These are phyloP conservation scores for Nakazawaea siamensis DNA, from an alignment of 805 yeast genomes.

Conservation along the genomic window DNA sequence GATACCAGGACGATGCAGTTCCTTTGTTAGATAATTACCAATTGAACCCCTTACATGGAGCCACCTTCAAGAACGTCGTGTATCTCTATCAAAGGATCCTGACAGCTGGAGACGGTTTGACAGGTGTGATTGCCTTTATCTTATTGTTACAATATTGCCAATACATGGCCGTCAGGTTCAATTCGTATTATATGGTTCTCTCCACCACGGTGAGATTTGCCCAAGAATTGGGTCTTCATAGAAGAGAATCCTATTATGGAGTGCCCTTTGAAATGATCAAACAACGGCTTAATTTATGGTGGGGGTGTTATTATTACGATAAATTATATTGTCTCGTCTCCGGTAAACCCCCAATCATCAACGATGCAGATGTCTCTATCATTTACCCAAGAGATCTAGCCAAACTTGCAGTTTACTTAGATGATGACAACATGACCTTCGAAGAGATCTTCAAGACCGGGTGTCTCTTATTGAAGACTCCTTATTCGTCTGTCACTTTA, in stretches of 20 bases:
- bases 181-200: slow-evolving; percentile 32
- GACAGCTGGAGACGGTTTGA: slow-evolving; percentile 41
- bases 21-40: too few relatives aligned
- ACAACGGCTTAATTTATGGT: slow-evolving; percentile 37
- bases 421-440: neutral
- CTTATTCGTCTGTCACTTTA: neutral
- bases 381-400: neutral
- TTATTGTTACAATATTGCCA: slow-evolving; percentile 34
- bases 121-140: slow-evolving; percentile 43
- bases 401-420: slow-evolving; percentile 11
- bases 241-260: slow-evolving; percentile 33
- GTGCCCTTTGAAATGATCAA: slow-evolving; percentile 27
- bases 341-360: slow-evolving; percentile 42
- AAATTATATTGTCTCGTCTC: slow-evolving; percentile 33
- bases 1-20: too few relatives aligned
- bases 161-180: slow-evolving; percentile 25
- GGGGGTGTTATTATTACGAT: slow-evolving; percentile 40
- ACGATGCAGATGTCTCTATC: slow-evolving; percentile 28
- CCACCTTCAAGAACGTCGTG: slow-evolving; percentile 32
- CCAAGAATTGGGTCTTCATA: slow-evolving; percentile 49
- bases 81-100: slow-evolving; percentile 45
- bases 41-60: too few relatives aligned
- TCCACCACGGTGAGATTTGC: slow-evolving; percentile 46
- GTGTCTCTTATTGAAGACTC: neutral
- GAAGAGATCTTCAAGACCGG: neutral